Conservation (phyloP, 2,329 filamentous ascomycete species). For the Aspergillus pseudoterreus region DNA sequence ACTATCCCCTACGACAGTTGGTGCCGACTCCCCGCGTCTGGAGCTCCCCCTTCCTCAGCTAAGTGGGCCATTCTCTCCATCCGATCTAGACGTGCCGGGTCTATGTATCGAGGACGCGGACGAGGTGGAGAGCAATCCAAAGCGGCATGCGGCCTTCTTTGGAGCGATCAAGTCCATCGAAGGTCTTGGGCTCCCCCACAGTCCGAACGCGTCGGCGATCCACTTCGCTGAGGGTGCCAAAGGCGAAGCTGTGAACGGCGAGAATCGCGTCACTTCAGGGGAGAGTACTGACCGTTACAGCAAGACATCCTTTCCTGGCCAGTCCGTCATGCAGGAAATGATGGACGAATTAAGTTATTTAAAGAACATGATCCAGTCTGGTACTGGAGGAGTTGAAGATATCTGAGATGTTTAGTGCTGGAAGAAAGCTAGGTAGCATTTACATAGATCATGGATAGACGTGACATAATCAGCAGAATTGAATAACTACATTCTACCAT, state of each 20-base stretch:
- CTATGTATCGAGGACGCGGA: conserved; percentile 31
- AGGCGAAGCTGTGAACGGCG: background rate
- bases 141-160: conserved; percentile 37
- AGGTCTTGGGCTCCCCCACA: conserved; percentile 22
- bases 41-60: conserved; percentile 23
- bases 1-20: conserved; percentile 26
- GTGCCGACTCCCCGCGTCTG: conserved; percentile 23
- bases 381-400: conserved; percentile 14
- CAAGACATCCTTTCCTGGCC: conserved; percentile 21
- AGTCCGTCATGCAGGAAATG: conserved; percentile 44
- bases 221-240: conserved; percentile 17
- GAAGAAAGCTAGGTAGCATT: too few relatives aligned
- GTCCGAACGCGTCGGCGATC: conserved; percentile 21
- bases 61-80: conserved; percentile 23
- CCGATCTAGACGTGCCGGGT: conserved; percentile 27
- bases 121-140: conserved; percentile 32
- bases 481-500: too few relatives aligned
- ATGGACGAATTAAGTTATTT: conserved; percentile 52
- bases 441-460: background rate
- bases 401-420: background rate
- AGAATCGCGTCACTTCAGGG: conserved; percentile 1
- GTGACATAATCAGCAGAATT: background rate
- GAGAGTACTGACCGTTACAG: conserved; percentile 11
- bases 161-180: conserved; percentile 27
- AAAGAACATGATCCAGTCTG: conserved; percentile 43